These are phyloP conservation scores for Talaromyces sp. DNA, from an alignment of 2,329 filamentous ascomycete species.

Conservation along the genomic window DNA sequence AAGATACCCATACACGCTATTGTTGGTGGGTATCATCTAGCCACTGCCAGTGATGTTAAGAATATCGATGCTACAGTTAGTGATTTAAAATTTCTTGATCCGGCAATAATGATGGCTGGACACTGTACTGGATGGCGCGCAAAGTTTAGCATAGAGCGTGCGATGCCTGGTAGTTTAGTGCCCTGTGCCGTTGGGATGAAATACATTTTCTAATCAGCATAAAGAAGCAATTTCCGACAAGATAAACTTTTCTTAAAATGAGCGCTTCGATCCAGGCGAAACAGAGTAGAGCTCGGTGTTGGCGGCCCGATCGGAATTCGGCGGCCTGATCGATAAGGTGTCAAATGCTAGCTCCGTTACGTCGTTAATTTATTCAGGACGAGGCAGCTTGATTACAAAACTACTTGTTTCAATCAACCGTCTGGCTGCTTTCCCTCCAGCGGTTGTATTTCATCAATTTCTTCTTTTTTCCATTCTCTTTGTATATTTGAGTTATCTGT, in stretches of 20 bases:
- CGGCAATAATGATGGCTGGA: conserved; percentile 52
- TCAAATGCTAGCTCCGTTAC: not conserved
- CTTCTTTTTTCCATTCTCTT: not conserved
- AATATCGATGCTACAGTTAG: conserved; percentile 46
- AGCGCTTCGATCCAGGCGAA: not conserved
- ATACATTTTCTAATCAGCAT: conserved; percentile 31
- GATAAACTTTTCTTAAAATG: not conserved
- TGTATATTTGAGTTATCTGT: not conserved
- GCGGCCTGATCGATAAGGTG: not conserved
- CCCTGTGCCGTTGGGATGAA: conserved; percentile 52
- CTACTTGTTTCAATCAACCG: not conserved
- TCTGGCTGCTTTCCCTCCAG: conserved; percentile 24
- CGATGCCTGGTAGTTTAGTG: conserved; percentile 50
- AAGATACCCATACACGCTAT: conserved; percentile 48
- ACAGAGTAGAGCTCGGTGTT: not conserved
- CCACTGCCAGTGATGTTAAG: conserved; percentile 41
- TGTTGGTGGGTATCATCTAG: conserved; percentile 55
- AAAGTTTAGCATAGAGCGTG: conserved; percentile 52
- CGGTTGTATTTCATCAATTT: conserved; percentile 14
- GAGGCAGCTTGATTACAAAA: not conserved
- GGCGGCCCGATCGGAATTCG: not conserved
- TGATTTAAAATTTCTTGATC: conserved; percentile 49
- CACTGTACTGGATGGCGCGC: conserved; percentile 58
- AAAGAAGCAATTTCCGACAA: not conserved
- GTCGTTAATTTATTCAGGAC: not conserved